phyloP scores from a whole-genome alignment of 176 grass and related monocot genomes.

The Otatea glauca region DNA sequence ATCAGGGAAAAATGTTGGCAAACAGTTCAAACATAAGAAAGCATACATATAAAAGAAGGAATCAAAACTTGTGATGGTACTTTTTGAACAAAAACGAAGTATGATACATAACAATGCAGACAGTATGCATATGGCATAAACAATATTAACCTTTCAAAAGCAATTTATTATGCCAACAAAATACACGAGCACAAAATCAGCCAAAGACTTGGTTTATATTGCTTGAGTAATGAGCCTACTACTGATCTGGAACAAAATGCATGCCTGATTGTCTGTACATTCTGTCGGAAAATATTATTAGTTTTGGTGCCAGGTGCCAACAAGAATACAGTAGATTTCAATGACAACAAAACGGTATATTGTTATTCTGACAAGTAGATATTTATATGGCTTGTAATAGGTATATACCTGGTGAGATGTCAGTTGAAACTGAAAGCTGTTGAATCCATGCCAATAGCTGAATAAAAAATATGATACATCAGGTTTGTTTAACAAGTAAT shows the following conservation, averaged over 20 bases:
- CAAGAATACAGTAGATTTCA: neutral
- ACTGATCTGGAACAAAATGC: conserved; percentile 36
- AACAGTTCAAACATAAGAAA: conserved; percentile 4
- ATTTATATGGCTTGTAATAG: conserved; percentile 8
- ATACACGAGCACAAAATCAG: conserved; percentile 26
- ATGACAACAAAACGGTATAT: neutral
- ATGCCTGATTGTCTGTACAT: conserved; percentile 18
- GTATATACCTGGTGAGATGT: conserved; percentile 93
- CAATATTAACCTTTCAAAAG: neutral
- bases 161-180: conserved; percentile 1
- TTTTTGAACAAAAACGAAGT: neutral
- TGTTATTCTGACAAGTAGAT: conserved; percentile 31
- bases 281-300: neutral
- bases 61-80: conserved; percentile 1
- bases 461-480: conserved; percentile 36
- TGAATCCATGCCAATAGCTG: conserved; percentile 99
- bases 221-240: conserved; percentile 20
- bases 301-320: neutral
- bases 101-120: neutral
- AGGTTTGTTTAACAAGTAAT: conserved; percentile 30
- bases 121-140: neutral
- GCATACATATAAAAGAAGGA: neutral
- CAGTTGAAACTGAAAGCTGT: conserved; percentile 96
- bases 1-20: neutral
- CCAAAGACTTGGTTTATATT: neutral